These are phyloP conservation scores for Microbotryum lychnidis-dioicae DNA, from an alignment of 1,284 basidiomycete genomes.

Conservation along the genomic window DNA sequence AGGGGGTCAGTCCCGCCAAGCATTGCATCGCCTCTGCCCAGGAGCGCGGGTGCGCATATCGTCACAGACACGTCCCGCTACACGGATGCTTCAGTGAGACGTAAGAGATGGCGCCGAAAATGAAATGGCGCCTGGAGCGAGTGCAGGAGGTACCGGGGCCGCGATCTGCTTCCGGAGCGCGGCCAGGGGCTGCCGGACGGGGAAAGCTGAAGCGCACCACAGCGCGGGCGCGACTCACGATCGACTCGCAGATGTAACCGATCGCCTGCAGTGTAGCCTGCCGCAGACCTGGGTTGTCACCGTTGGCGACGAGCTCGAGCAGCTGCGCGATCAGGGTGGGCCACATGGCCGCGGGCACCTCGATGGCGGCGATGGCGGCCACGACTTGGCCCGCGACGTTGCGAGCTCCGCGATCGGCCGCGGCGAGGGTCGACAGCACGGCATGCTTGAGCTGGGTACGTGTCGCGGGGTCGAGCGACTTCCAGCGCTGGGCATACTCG, in stretches of 20 bases:
- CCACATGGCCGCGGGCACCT: conserved; percentile 83
- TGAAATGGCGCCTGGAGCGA: neutral
- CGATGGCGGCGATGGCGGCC: conserved; percentile 84
- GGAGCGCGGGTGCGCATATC: neutral
- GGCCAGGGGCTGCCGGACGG: conserved; percentile 5
- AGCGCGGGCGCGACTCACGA: conserved; percentile 54
- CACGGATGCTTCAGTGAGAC: too few relatives aligned
- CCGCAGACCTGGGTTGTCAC: conserved; percentile 63
- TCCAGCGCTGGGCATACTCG: conserved; percentile 72
- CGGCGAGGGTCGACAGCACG: conserved; percentile 71
- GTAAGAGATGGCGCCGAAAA: too few relatives aligned
- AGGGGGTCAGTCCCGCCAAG: neutral
- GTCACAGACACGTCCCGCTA: too few relatives aligned
- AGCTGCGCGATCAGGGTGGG: conserved; percentile 80
- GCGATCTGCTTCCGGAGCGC: neutral
- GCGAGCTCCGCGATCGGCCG: conserved; percentile 63
- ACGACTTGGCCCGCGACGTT: conserved; percentile 87
- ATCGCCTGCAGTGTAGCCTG: conserved; percentile 89
- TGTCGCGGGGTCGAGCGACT: conserved; percentile 58
- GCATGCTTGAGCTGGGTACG: conserved; percentile 79
- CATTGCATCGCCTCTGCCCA: neutral
- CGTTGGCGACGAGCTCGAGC: conserved; percentile 75
- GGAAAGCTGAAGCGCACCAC: neutral
- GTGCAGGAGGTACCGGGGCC: neutral
- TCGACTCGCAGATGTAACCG: conserved; percentile 92